Evolutionary conservation across 2,329 filamentous ascomycete genomes (phyloP), one percentile per base, ranked within the genome.

Genomic region (Penicillium sp.): DNA sequence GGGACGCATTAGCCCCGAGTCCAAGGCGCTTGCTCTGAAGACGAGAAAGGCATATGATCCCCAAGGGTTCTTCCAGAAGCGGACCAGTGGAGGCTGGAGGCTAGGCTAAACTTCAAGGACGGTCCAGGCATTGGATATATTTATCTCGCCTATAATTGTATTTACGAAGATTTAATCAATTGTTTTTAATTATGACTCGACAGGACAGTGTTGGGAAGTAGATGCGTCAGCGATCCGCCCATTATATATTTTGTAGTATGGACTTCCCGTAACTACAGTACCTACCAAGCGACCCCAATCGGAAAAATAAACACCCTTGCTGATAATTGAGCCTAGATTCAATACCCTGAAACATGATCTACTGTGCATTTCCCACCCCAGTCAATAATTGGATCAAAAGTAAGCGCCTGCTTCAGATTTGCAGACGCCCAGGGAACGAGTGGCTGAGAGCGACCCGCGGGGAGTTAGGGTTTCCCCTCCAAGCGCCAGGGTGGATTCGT

Each of bases 31-130:
- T 54, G 74, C 75, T 12, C 64, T 71, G 37, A 58, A 67, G 9
- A 71, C 73, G 6, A 69, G 72, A 42, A 66, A 72, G 42, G 66
- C 64, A 47, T 77, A 76, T 60, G 77, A 79, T 60, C 75, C 77
- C 21, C 62, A 72, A 17, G 64, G 67, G 10, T 77, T 78, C 67
- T 78, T 75, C 67, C 71, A 73, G 54, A 68, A 65, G 56, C 71
- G 73, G 60, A 78, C 74, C 9, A 73, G 69, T 46, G 76, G 75
- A 31, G 76, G 76, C 10, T 78, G 72, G 61, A 73, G 73, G 15
- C 48, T 55, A 7, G 45, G 59, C 23, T 57, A 23, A 27, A 19
- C 2, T 15, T 6, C 13, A 3, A 38, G 10, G 6, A 8, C 5
- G 17, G 15, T 31, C 31, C 21, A n/a, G 33, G n/a, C 13, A 46